Conservation (phyloP, 306 rosid species). For the Styphnolobium japonicum region DNA sequence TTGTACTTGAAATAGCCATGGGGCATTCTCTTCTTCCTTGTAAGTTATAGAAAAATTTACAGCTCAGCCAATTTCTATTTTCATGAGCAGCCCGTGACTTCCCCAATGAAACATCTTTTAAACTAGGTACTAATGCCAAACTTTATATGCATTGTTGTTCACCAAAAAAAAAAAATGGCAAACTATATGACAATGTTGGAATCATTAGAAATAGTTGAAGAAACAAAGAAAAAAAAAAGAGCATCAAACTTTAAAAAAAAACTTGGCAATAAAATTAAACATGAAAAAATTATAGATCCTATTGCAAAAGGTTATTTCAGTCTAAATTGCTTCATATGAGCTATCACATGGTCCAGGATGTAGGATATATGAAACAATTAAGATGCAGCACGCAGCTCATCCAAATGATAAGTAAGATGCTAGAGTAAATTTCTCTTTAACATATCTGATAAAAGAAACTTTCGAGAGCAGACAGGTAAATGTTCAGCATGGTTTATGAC, state of each 20-base stretch:
- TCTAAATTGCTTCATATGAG: not conserved
- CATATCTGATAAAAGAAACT: not conserved
- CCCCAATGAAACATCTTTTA: not conserved
- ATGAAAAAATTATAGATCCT: not conserved
- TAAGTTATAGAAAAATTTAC: not conserved
- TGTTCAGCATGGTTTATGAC: no score
- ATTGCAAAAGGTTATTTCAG: not conserved
- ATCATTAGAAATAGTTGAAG: not conserved
- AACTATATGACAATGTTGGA: not conserved
- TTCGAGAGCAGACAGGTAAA: not conserved
- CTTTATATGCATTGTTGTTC: no score
- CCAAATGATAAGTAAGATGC: not conserved
- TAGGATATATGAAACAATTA: not conserved
- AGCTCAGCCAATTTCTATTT: not conserved
- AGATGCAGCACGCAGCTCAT: not conserved
- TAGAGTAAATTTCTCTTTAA: conserved; percentile 5
- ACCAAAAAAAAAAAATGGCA: no score
- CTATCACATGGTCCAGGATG: not conserved
- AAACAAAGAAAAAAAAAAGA: not conserved
- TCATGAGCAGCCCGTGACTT: not conserved
- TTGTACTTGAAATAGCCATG: not conserved
- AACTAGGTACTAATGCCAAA: not conserved
- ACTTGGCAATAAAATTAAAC: not conserved
- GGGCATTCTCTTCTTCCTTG: not conserved
- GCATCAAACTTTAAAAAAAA: not conserved